A percentile compares a stretch with the other conserved stretches of the same genome.
phyloP scores from a whole-genome alignment of 1,139 yeast species.

The Dujonia santamariae region DNA sequence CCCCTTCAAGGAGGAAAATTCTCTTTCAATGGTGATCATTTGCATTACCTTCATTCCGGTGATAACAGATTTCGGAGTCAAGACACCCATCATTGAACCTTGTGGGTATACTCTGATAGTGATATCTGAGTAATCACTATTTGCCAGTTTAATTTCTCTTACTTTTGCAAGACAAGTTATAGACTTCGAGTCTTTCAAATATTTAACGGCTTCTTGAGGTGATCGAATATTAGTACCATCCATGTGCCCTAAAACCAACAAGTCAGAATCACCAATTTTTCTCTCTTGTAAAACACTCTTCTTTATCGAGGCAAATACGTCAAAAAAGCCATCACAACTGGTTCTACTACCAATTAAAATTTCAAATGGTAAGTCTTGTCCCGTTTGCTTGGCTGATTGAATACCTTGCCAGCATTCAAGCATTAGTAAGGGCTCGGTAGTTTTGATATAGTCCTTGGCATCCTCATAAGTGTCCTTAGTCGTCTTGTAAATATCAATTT shows the following conservation, averaged over 20 bases:
- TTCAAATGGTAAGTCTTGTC: conserved; percentile 63
- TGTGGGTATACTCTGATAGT: conserved; percentile 63
- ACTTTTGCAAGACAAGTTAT: conserved; percentile 74
- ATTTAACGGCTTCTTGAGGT: conserved; percentile 16
- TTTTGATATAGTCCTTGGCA: conserved; percentile 60
- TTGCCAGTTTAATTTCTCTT: conserved; percentile 63
- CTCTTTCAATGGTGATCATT: conserved; percentile 92
- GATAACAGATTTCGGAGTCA: conserved; percentile 63
- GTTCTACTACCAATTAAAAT: conserved; percentile 75
- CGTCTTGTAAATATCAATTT: conserved; percentile 33
- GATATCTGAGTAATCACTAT: conserved; percentile 66
- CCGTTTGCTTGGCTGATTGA: conserved; percentile 65
- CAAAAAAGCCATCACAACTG: conserved; percentile 83
- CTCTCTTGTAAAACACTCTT: conserved; percentile 49
- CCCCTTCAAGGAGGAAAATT: conserved; percentile 79
- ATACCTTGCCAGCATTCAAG: conserved; percentile 95
- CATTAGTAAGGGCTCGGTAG: conserved; percentile 76
- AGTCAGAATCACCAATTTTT: conserved; percentile 70
- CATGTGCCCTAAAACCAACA: conserved; percentile 62
- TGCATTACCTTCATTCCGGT: conserved; percentile 74
- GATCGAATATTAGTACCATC: conserved; percentile 19
- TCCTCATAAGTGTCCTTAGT: conserved; percentile 48
- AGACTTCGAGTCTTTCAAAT: conserved; percentile 26
- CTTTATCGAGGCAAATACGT: conserved; percentile 75
- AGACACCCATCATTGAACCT: conserved; percentile 48